phyloP scores from a whole-genome alignment of 2,329 filamentous ascomycete species.

The Colletotrichum lentis region DNA sequence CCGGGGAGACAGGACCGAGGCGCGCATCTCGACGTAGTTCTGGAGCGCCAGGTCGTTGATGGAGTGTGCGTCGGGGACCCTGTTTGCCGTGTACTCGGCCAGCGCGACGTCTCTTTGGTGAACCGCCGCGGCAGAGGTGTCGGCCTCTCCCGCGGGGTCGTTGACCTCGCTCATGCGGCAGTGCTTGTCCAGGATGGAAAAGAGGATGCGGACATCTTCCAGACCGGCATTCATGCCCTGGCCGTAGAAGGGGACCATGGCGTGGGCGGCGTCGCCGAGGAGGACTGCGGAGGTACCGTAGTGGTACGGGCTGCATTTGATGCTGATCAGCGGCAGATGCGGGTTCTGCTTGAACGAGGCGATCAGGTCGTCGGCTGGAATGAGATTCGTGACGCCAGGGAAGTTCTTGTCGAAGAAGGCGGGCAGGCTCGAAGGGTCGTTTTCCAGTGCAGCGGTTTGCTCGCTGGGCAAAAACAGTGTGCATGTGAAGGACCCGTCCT shows the following conservation, averaged over 20 bases:
- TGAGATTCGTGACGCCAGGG: constrained; percentile 80
- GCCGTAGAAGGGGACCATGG: constrained; percentile 98
- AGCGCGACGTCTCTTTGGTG: constrained; percentile 75
- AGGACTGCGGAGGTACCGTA: constrained; percentile 80
- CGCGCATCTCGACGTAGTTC: constrained; percentile 95
- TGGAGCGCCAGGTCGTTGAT: constrained; percentile 92
- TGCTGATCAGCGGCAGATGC: constrained; percentile 89
- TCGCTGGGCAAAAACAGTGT: constrained; percentile 85
- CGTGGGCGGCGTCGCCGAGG: constrained; percentile 92
- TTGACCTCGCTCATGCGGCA: constrained; percentile 56
- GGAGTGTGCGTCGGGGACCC: constrained; percentile 80
- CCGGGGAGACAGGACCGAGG: constrained; percentile 77
- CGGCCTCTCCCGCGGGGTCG: constrained; percentile 47
- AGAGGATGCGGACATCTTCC: constrained; percentile 91
- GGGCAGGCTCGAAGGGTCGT: constrained; percentile 65
- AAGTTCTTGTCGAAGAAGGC: constrained; percentile 85
- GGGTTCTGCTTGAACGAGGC: constrained; percentile 82
- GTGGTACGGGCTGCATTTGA: constrained; percentile 93
- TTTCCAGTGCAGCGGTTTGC: constrained; percentile 74
- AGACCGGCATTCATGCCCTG: constrained; percentile 98
- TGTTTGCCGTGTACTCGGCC: constrained; percentile 75
- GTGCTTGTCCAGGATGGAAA: constrained; percentile 79
- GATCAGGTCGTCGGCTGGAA: constrained; percentile 72
- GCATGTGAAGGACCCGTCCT: constrained; percentile 92
- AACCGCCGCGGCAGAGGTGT: constrained; percentile 61